Base-by-base conservation (phyloP, 2,329 filamentous ascomycete species). In the Dactylellina parvicollis region DNA sequence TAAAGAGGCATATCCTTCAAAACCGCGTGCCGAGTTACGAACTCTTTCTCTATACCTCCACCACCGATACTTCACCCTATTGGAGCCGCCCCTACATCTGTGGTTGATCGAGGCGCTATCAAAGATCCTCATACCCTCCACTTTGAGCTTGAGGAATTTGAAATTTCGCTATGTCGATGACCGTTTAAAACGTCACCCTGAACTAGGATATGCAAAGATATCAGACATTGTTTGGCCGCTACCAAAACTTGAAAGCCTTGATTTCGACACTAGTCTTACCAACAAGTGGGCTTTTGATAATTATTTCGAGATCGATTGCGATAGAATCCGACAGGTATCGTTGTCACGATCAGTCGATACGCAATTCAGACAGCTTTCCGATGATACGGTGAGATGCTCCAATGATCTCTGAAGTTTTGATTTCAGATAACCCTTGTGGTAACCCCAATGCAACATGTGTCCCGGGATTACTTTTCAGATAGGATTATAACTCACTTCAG, bases 41-140 rank as follows among this genome's bases (percentile, higher is more conserved):
- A 20, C 22, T 38, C 18, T 54, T 9, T 54, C 49, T 9, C 49
- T 54, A 3, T 54, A 34, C n/a, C 49, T 54, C n/a, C 49, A 38
- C 14, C 49, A 54, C 18, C 36, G 49, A n/a, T 8, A 38, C 38
- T 18, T 54, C 9, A 22, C 36, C 4, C 49, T 22, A 12, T 16
- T 16, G 16, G 32, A 24, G 9, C 7, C 32, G 2, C 10, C n/a
- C 10, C 32, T 26, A 38, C 49, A 54, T 14, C 30, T 38, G 18
- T 54, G 49, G 49, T n/a, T 54, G 14, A 20, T 54, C 5, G 49
- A 54, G 10, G 16, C 28, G n/a, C 32, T 54, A 38, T 54, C 49
- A 12, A 54, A 54, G 26, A 24, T 54, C 38, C 49, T 54, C 14
- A 54, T 24, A 3, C 30, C 24, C 14, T 54, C 49, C 5, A 54